Evolutionary conservation across 495 filamentous ascomycete species (phyloP).

Genomic region (Penicillium mononematosum): DNA sequence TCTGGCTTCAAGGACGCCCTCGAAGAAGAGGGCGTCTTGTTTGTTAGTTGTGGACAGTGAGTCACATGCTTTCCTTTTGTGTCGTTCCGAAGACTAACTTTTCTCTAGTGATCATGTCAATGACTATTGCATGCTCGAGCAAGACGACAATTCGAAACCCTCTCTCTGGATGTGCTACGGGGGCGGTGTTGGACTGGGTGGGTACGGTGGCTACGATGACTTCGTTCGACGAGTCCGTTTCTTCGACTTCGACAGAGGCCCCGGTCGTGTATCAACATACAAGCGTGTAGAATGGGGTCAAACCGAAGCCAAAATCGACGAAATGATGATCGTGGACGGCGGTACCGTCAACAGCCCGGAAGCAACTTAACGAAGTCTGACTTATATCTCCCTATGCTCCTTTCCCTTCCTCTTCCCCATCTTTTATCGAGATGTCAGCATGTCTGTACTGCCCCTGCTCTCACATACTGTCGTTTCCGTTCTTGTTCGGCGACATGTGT

Average conservation of each 20-base stretch:
- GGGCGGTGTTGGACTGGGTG: slow-evolving; percentile 84
- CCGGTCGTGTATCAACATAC: slow-evolving; percentile 82
- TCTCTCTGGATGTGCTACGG: slow-evolving; percentile 99
- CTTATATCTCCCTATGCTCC: slow-evolving; percentile 10
- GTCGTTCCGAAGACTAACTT: slow-evolving; percentile 9
- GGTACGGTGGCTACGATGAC: slow-evolving; percentile 85
- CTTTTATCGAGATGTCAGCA: slow-evolving; percentile 5
- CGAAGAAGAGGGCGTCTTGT: slow-evolving; percentile 75
- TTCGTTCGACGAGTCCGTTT: slow-evolving; percentile 82
- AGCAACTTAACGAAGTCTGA: slow-evolving; percentile 12
- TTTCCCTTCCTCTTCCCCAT: slow-evolving; percentile 16
- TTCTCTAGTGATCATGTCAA: slow-evolving; percentile 80
- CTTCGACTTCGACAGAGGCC: slow-evolving; percentile 90
- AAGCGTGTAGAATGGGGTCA: slow-evolving; percentile 87
- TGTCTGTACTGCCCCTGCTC: slow-evolving; percentile 13
- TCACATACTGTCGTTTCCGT: slow-evolving; percentile 21
- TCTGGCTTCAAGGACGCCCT: slow-evolving; percentile 84
- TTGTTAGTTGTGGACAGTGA: slow-evolving; percentile 90
- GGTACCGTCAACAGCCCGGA: slow-evolving; percentile 55
- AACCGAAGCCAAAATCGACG: slow-evolving; percentile 67
- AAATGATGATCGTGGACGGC: slow-evolving; percentile 83
- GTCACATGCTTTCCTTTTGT: slow-evolving; percentile 29
- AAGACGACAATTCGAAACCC: slow-evolving; percentile 49
- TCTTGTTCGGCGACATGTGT: slow-evolving; percentile 8
- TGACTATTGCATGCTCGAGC: slow-evolving; percentile 80